These are phyloP conservation scores for Penicillium janthinellum DNA, from an alignment of 2,329 filamentous ascomycete genomes.

Conservation along the genomic window DNA sequence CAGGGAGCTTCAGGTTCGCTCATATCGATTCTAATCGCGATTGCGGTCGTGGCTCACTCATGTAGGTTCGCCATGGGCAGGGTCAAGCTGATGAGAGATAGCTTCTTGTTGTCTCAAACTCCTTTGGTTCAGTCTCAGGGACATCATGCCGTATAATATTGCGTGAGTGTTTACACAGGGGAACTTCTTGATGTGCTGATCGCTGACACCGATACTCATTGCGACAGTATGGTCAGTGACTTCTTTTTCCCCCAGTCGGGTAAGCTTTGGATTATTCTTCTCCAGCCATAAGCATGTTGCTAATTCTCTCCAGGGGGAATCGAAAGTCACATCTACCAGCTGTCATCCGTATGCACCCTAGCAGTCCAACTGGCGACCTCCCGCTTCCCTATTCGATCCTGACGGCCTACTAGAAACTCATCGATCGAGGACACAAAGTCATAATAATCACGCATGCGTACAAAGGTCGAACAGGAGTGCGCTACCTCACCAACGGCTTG, in stretches of 20 bases:
- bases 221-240: constrained; percentile 84
- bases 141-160: constrained; percentile 68
- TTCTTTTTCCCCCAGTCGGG: constrained; percentile 98
- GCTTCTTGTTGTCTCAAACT: constrained; percentile 10
- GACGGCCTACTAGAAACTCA: constrained; percentile 67
- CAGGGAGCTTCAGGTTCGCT: background rate
- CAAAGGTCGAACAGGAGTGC: constrained; percentile 83
- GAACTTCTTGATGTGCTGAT: background rate
- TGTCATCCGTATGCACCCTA: constrained; percentile 65
- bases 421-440: constrained; percentile 96
- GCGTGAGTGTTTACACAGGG: constrained; percentile 52
- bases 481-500: constrained; percentile 94
- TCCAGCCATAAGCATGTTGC: background rate
- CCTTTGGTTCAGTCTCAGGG: constrained; percentile 26
- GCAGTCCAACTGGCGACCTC: constrained; percentile 1
- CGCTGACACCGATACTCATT: background rate
- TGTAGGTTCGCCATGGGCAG: constrained; percentile 27
- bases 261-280: constrained; percentile 29
- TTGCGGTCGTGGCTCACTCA: background rate
- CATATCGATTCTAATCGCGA: background rate
- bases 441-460: constrained; percentile 97
- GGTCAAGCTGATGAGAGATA: background rate
- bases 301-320: constrained; percentile 65
- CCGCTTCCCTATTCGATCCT: constrained; percentile 11
- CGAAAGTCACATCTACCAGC: constrained; percentile 97